phyloP scores from a whole-genome alignment of 139 green algal genomes.

The Picochlorum costavermella region DNA sequence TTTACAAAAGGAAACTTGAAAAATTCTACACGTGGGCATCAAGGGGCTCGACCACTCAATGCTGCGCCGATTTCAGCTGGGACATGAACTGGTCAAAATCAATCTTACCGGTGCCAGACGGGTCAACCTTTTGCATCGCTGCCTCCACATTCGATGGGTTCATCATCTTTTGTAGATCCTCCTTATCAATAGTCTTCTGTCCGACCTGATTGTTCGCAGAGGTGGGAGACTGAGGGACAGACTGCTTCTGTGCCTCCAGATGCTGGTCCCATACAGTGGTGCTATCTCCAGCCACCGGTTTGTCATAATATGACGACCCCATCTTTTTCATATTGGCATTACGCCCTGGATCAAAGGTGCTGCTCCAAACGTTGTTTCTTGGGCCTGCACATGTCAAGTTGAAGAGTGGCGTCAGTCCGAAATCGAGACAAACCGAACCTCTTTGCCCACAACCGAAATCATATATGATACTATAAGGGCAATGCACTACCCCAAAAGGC shows the following conservation, averaged over 20 bases:
- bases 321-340: conserved; percentile 7
- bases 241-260: background rate
- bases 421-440: too few species aligned
- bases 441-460: too few species aligned
- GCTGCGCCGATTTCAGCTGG: background rate
- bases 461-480: too few species aligned
- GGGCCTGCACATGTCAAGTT: conserved; percentile 5
- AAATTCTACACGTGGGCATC: too few species aligned
- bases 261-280: conserved; percentile 6
- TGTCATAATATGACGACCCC: conserved; percentile 9
- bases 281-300: background rate
- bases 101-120: background rate
- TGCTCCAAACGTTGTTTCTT: conserved; percentile 5
- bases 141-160: background rate
- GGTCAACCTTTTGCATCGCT: conserved; percentile 1
- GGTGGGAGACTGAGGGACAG: background rate
- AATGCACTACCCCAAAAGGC: too few species aligned
- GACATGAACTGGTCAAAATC: conserved; percentile 1
- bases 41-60: too few species aligned
- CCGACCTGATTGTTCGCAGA: conserved; percentile 5
- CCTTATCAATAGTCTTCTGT: background rate
- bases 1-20: too few species aligned
- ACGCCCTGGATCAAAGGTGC: conserved; percentile 11
- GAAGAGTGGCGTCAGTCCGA: background rate
- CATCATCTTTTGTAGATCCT: background rate